Evolutionary conservation across 768 basidiomycete genomes (phyloP), one percentile per base, ranked within the genome.

Genomic region (Leccinum longicurvipes): DNA sequence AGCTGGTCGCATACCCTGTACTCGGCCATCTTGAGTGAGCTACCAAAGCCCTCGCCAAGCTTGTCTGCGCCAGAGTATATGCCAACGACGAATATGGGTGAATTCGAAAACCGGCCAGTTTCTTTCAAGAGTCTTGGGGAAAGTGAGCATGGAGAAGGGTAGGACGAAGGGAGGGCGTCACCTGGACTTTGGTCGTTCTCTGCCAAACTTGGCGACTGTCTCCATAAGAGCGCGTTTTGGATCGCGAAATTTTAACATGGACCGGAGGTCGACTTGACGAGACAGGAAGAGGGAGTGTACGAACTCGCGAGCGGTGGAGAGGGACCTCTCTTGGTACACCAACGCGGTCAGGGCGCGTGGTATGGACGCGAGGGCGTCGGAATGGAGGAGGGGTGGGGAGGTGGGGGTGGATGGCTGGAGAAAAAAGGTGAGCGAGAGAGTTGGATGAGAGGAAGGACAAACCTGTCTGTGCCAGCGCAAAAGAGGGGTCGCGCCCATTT

Each of bases 61-160:
- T 97, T 83, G 69, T 83, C 91, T 55, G 73, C 77, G 39, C 85
- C 93, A 23, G 85, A 91, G 70, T 83, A 98, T 56, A 97, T 88
- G 17, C 93, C 97, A n/a, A 96, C 88, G n/a, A 97, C 89, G 71
- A 89, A 99, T 36, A 95, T 81, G 1, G 97, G 95, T 3, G 93
- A 87, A 63, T 91, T 90, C 1, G 92, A 89, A 61, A 85, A 85
- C 46, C 94, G 87, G 67, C 97, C 97, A 0, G 94, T 93, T 71
- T 98, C 95, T 67, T 89, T 93, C 56, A 99, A 75, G 52, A 99
- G 72, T 69, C 93, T 39, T 94, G 56, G 31, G 15, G 47, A 24
- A 15, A 19, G 3, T 59, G 41, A 61, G 50, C 4, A 12, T 23
- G 4, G 6, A 21, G 17, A 21, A 11, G 5, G 1, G 21, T 3